These are phyloP conservation scores for Physcia stellaris DNA, from an alignment of 495 filamentous ascomycete species.

Conservation along the genomic window DNA sequence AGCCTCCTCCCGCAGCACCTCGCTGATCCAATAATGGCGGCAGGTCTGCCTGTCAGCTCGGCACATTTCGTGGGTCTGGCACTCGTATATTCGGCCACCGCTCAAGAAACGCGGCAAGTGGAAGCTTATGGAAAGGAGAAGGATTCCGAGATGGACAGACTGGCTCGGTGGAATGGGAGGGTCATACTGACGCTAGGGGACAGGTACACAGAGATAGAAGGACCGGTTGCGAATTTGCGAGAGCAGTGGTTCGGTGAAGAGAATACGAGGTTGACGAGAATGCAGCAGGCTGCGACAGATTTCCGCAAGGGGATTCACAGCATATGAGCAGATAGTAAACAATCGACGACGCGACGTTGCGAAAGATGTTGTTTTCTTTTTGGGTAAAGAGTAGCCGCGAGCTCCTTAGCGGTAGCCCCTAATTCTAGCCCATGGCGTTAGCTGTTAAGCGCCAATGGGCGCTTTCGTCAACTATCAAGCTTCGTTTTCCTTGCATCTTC, in stretches of 20 bases:
- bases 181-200: constrained; percentile 21
- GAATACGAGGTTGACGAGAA: constrained; percentile 11
- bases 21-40: constrained; percentile 12
- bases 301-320: no score
- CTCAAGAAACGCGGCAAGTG: constrained; percentile 12
- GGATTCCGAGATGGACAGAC: background rate
- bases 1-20: constrained; percentile 14
- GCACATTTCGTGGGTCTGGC: constrained; percentile 18
- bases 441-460: no score
- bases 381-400: no score
- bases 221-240: constrained; percentile 14
- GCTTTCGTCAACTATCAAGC: no score
- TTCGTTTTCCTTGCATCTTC: no score
- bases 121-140: constrained; percentile 16
- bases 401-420: no score
- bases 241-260: constrained; percentile 18
- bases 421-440: no score
- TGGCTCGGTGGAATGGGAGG: constrained; percentile 21
- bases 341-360: no score
- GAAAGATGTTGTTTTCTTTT: no score
- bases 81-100: constrained; percentile 20
- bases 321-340: no score
- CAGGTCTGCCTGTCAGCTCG: constrained; percentile 17
- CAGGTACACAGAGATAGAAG: constrained; percentile 22
- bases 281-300: constrained; percentile 17